Conservation (phyloP, 2,329 filamentous ascomycete genomes). For the Penicillium sclerotiorum region DNA sequence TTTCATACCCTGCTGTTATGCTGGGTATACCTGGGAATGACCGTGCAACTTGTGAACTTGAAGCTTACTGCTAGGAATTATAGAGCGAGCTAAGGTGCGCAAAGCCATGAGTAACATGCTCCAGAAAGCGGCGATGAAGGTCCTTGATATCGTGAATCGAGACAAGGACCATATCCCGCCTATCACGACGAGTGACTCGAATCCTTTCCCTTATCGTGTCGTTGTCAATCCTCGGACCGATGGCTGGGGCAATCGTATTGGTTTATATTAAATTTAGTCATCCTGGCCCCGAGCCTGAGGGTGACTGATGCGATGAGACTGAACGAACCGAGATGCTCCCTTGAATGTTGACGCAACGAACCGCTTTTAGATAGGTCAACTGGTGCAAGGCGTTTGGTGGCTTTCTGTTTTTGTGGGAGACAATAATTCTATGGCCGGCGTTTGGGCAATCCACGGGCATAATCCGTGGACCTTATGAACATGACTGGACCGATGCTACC, state of each 20-base stretch:
- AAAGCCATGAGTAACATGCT: slow-evolving; percentile 89
- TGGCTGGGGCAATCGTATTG: slow-evolving; percentile 77
- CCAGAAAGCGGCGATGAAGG: slow-evolving; percentile 83
- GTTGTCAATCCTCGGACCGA: slow-evolving; percentile 80
- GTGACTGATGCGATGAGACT: neutral
- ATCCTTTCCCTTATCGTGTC: slow-evolving; percentile 95
- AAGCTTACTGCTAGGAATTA: too few species aligned
- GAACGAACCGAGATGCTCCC: too few species aligned
- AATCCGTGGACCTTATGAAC: neutral
- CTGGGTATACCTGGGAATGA: too few species aligned
- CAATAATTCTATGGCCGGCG: neutral
- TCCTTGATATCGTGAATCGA: slow-evolving; percentile 80
- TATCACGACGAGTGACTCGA: slow-evolving; percentile 87
- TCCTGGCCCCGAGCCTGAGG: neutral
- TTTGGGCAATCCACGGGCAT: neutral
- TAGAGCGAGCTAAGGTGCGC: slow-evolving; percentile 85
- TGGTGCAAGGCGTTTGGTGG: neutral
- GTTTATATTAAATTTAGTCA: slow-evolving; percentile 61
- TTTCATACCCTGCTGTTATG: too few species aligned
- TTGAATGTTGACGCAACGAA: too few species aligned
- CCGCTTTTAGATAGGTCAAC: too few species aligned
- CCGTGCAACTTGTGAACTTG: too few species aligned
- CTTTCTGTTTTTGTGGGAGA: neutral
- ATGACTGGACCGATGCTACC: too few species aligned
- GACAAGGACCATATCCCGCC: slow-evolving; percentile 97